Base-by-base conservation (phyloP, 2,329 filamentous ascomycete species). In the Neofusicoccum ribis region DNA sequence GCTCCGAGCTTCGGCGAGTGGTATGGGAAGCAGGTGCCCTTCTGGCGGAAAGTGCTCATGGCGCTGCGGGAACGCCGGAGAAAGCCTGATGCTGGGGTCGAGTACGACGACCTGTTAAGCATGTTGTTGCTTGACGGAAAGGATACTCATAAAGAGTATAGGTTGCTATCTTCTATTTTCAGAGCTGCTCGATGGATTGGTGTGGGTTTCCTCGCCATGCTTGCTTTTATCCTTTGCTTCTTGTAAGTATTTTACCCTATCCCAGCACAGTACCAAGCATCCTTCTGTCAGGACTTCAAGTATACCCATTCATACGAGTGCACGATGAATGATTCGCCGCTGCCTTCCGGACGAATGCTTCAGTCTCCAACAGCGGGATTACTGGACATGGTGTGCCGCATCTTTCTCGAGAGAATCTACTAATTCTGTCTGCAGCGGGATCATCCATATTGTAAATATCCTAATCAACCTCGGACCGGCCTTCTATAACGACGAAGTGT, bases 401-500 rank as follows among this genome's bases (percentile, higher is more conserved):
- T 1, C 5, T 31, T 31, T 31, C 37, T 7, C 6, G 37, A 39
- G 27, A 39, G 37, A 15, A 5, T 11, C 9, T 61, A 9, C n/a
- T 27, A 15, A 46, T 27, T 47, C 37, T 27, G 12, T 34, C 15
- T n/a, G 50, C 41, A 82, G 80, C 69, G 80, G 80, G 43, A 65
- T 79, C 6, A 68, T 81, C 27, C 79, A 82, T 64, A 63, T 82
- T 3, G 64, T 78, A 47, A 79, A 80, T 56, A 74, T 78, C 8
- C 56, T 76, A n/a, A 67, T 79, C 34, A 73, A 76, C 11, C 71
- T 78, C 17, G 70, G 78, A 3, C 73, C 74, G 6, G 39, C 78
- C 3, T 65, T 81, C 27, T 78, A 73, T 72, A 76, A 80, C 44
- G 69, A 76, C 6, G 68, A 77, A 14, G 67, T 72, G 20, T 67